Evolutionary conservation across 768 basidiomycete genomes (phyloP).

Genomic region (Peribolospora baueri): DNA sequence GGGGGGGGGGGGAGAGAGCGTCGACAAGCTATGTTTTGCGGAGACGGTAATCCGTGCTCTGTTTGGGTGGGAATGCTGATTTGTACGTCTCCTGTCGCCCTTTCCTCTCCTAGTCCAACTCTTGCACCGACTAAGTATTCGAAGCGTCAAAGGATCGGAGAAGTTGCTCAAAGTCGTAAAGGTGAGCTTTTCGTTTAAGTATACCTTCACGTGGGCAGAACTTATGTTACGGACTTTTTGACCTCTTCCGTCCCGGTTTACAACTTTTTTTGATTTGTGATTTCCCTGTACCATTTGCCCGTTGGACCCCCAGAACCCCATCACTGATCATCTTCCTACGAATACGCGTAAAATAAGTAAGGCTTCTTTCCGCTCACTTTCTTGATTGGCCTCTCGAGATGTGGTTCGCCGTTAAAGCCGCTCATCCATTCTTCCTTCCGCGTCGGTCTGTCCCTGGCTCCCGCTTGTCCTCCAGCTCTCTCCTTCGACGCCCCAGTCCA

Average conservation of each 20-base stretch:
- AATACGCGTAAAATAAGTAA: constrained; percentile 88
- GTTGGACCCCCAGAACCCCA: constrained; percentile 42
- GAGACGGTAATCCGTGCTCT: no score
- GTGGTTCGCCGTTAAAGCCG: neutral
- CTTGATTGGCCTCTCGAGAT: neutral
- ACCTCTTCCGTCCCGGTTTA: neutral
- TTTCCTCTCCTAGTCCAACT: constrained; percentile 50
- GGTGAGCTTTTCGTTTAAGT: constrained; percentile 23
- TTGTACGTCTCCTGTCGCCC: neutral
- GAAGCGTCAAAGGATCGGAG: constrained; percentile 88
- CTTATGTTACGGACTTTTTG: neutral
- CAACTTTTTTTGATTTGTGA: no score
- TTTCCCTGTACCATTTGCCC: neutral
- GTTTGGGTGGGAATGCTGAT: neutral
- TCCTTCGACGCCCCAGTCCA: constrained; percentile 72
- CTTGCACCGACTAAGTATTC: constrained; percentile 79
- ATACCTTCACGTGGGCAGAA: neutral
- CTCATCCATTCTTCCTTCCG: neutral
- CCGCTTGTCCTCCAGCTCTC: constrained; percentile 32
- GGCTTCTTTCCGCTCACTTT: constrained; percentile 17
- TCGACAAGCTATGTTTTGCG: no score
- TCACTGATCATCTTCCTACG: constrained; percentile 75
- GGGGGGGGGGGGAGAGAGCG: no score
- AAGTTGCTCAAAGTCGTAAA: constrained; percentile 94
- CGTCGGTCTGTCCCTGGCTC: neutral